Percentiles rank a stretch among this genome's conserved stretches.
phyloP scores from a whole-genome alignment of 2,329 filamentous ascomycete genomes.

The Penicillium aurantiogriseum region DNA sequence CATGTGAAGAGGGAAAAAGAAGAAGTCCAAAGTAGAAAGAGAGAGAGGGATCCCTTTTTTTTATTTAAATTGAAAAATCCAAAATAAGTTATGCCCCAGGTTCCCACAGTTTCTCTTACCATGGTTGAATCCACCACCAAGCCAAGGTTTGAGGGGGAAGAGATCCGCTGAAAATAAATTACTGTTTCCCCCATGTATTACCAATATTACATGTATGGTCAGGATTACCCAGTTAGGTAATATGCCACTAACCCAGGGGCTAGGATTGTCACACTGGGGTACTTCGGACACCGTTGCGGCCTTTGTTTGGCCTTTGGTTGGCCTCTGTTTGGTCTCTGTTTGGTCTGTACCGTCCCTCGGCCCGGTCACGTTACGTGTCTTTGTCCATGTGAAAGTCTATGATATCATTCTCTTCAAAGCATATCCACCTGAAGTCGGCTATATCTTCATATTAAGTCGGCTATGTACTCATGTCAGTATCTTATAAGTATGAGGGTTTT shows the following conservation, averaged over 20 bases:
- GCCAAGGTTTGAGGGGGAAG: constrained; percentile 5
- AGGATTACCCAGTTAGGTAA: neutral
- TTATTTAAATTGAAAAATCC: constrained; percentile 9
- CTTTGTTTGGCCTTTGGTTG: too few relatives aligned
- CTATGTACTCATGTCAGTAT: neutral
- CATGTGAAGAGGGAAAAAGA: constrained; percentile 3
- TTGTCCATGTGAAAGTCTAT: neutral
- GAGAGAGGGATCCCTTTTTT: constrained; percentile 22
- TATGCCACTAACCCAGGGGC: neutral
- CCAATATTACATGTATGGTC: neutral
- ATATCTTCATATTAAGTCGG: neutral
- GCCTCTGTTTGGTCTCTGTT: neutral
- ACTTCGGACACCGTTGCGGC: neutral
- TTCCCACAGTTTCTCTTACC: constrained; percentile 7
- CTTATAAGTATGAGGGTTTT: neutral
- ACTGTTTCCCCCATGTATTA: neutral
- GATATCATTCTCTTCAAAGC: neutral
- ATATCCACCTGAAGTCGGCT: neutral
- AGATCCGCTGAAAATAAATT: neutral
- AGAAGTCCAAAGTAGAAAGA: neutral
- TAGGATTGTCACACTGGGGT: neutral
- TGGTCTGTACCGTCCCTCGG: constrained; percentile 10
- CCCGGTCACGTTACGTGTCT: constrained; percentile 20
- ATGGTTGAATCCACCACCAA: neutral
- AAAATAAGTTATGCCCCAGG: constrained; percentile 32